These are phyloP conservation scores for Butyriboletus loyo DNA, from an alignment of 768 basidiomycete genomes.

Conservation along the genomic window DNA sequence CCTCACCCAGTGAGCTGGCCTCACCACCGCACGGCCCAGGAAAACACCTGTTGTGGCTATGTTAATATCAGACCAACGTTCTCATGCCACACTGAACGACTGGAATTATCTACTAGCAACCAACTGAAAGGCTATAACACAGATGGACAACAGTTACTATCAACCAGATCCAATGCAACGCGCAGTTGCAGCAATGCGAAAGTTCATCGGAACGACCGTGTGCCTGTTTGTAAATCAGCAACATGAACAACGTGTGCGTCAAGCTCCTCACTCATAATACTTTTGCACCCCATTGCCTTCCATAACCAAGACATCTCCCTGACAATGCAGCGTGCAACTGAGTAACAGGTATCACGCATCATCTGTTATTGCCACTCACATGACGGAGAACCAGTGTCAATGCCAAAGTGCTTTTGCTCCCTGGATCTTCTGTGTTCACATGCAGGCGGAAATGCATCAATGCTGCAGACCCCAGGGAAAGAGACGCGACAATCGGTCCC, in stretches of 20 bases:
- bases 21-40: not conserved
- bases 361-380: slow-evolving; percentile 37
- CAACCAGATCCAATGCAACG: slow-evolving; percentile 49
- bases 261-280: slow-evolving; percentile 59
- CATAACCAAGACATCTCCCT: slow-evolving; percentile 82
- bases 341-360: slow-evolving; percentile 1
- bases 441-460: slow-evolving; percentile 74
- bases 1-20: not conserved
- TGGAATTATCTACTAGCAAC: not conserved
- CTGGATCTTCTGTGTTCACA: slow-evolving; percentile 34
- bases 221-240: slow-evolving; percentile 46
- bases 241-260: not conserved
- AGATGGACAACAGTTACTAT: slow-evolving; percentile 3
- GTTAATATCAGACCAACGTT: not conserved
- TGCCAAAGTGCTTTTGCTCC: slow-evolving; percentile 29
- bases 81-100: too few species aligned
- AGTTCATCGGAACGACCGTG: slow-evolving; percentile 69
- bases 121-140: not conserved
- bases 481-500: slow-evolving; percentile 68
- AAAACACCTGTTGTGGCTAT: slow-evolving; percentile 16
- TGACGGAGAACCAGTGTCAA: slow-evolving; percentile 64
- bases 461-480: slow-evolving; percentile 75
- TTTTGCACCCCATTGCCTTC: slow-evolving; percentile 66
- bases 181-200: slow-evolving; percentile 79
- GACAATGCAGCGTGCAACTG: slow-evolving; percentile 1